These are phyloP conservation scores for Hypoxylon perforatum DNA, from an alignment of 495 filamentous ascomycete genomes.

Conservation along the genomic window DNA sequence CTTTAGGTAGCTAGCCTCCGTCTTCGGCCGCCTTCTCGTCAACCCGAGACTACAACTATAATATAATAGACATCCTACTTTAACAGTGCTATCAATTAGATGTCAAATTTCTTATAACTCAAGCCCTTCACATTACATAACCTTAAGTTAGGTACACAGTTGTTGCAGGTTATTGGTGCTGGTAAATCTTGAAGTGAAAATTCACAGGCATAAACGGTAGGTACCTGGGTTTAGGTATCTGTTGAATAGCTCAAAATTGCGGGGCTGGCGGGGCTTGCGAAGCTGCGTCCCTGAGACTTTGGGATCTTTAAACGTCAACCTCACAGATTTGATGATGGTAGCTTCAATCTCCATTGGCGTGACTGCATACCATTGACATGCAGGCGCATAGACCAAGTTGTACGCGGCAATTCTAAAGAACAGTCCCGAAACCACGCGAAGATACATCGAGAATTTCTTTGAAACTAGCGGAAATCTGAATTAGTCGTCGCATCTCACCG, in stretches of 20 bases:
- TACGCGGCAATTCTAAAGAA: too few species aligned
- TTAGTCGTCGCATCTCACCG: neutral
- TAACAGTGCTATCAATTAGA: too few species aligned
- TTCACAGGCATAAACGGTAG: neutral
- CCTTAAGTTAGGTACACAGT: neutral
- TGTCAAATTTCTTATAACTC: neutral
- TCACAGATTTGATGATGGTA: conserved; percentile 26
- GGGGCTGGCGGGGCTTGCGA: conserved; percentile 17
- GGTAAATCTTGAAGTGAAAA: neutral
- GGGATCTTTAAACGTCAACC: conserved; percentile 33
- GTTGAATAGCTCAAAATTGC: conserved; percentile 30
- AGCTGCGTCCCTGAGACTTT: conserved; percentile 12
- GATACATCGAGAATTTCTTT: neutral
- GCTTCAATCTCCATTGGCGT: conserved; percentile 10
- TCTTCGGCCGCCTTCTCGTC: conserved; percentile 28
- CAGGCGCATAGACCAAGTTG: neutral
- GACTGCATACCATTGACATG: conserved; percentile 12
- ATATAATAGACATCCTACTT: too few species aligned
- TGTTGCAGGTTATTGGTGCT: neutral
- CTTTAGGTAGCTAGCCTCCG: conserved; percentile 25
- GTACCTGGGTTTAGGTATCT: neutral
- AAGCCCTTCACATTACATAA: neutral
- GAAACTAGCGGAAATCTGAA: neutral
- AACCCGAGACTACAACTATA: conserved; percentile 8
- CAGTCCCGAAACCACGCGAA: neutral